Conservation (phyloP, 345 rosid genomes). For the Sisymbrium altissimum region DNA sequence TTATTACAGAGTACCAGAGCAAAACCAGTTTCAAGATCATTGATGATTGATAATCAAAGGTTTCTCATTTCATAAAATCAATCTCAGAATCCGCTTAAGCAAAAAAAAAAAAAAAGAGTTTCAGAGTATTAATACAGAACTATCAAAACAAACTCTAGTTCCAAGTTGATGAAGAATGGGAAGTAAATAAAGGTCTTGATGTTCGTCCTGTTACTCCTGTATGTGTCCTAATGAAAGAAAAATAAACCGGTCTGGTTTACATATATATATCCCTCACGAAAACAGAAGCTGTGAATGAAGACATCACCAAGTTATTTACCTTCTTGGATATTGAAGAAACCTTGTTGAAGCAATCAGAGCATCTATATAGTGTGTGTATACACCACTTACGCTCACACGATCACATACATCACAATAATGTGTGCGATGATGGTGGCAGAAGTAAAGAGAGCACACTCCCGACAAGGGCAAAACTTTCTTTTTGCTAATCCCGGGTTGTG, state of each 20-base stretch:
- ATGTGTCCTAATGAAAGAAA: background rate
- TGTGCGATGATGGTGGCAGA: conserved; percentile 54
- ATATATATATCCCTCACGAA: background rate
- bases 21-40: background rate
- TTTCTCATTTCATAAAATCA: background rate
- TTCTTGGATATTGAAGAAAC: conserved; percentile 10
- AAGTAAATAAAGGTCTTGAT: background rate
- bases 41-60: no score
- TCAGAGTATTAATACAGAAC: no score
- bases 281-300: background rate
- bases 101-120: background rate
- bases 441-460: conserved; percentile 91
- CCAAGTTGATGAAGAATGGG: background rate
- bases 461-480: conserved; percentile 52
- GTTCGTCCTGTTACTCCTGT: no score
- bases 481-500: conserved; percentile 64
- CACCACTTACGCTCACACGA: background rate
- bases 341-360: background rate
- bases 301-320: background rate
- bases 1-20: background rate
- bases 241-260: background rate
- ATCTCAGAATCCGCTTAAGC: background rate
- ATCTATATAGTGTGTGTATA: background rate
- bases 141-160: background rate
- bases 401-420: conserved; percentile 14